Evolutionary conservation across 257 asterid genomes (phyloP).

Genomic region (Ehretia macrophylla): DNA sequence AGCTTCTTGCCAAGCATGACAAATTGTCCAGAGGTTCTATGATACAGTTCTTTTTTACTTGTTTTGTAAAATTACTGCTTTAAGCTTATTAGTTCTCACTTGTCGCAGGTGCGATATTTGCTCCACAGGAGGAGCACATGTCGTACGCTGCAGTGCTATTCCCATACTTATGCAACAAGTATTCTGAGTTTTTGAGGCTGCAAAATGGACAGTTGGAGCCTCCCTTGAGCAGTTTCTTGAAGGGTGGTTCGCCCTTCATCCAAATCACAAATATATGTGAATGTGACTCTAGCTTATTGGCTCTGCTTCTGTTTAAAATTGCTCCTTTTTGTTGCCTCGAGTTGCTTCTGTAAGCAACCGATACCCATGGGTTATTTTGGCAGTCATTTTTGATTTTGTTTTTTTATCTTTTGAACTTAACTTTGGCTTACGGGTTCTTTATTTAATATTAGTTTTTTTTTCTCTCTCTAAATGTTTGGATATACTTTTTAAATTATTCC

Average conservation of each 20-base stretch:
- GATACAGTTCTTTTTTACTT: slow-evolving; percentile 17
- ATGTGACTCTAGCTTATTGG: slow-evolving; percentile 87
- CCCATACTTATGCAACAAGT: slow-evolving; percentile 73
- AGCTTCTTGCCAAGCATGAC: slow-evolving; percentile 27
- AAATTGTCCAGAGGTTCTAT: slow-evolving; percentile 8
- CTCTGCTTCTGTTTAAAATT: slow-evolving; percentile 72
- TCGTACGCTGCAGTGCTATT: slow-evolving; percentile 99
- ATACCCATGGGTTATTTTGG: slow-evolving; percentile 54
- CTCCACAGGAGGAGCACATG: slow-evolving; percentile 99
- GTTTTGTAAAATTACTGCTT: slow-evolving; percentile 30
- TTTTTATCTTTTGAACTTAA: slow-evolving; percentile 9
- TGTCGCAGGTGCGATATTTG: slow-evolving; percentile 99
- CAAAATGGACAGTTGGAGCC: slow-evolving; percentile 94
- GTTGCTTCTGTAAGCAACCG: slow-evolving; percentile 99
- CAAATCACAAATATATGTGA: slow-evolving; percentile 73
- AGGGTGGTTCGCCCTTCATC: slow-evolving; percentile 76
- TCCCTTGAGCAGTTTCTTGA: slow-evolving; percentile 70
- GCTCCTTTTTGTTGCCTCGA: slow-evolving; percentile 82
- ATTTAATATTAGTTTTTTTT: slow-evolving; percentile 7
- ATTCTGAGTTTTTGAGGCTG: slow-evolving; percentile 94
- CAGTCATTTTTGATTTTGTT: slow-evolving; percentile 24
- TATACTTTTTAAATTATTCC: slow-evolving; percentile 9
- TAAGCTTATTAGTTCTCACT: slow-evolving; percentile 75
- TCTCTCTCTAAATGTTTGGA: slow-evolving; percentile 14
- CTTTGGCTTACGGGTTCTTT: slow-evolving; percentile 17